Percentiles rank a stretch among this genome's conserved stretches.
Evolutionary conservation across 345 rosid genomes (phyloP).

Genomic region (Triadica sebifera): DNA sequence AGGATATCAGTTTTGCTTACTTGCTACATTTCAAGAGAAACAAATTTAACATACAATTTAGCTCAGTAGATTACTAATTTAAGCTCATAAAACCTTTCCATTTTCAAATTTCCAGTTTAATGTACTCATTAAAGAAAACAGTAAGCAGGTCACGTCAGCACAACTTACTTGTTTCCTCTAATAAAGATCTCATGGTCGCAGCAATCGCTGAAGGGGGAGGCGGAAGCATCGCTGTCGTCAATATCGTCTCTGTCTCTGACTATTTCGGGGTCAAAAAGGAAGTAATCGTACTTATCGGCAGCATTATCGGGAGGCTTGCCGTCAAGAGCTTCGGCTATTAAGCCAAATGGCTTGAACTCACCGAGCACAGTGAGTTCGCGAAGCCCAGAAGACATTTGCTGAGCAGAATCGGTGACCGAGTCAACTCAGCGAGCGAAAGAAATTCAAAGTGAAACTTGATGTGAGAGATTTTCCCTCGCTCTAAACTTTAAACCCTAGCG

Average conservation of each 20-base stretch:
- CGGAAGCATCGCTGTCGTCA: constrained; percentile 32
- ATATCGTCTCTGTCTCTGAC: constrained; percentile 44
- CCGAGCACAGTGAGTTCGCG: constrained; percentile 76
- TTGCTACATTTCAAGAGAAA: no score
- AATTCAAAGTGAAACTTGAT: neutral
- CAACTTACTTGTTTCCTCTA: constrained; percentile 58
- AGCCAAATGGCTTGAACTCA: constrained; percentile 90
- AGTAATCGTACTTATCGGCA: constrained; percentile 61
- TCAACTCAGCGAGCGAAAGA: neutral
- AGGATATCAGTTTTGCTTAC: no score
- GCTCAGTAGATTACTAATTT: no score
- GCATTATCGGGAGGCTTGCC: constrained; percentile 43
- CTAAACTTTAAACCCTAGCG: no score
- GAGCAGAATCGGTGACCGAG: constrained; percentile 15
- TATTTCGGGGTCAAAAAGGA: constrained; percentile 66
- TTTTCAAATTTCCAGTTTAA: no score
- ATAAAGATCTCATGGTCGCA: constrained; percentile 83
- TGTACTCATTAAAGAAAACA: neutral
- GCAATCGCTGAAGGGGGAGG: constrained; percentile 33
- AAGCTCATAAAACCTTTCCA: no score
- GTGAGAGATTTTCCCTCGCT: neutral
- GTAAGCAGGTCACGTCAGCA: no score
- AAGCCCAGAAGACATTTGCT: constrained; percentile 54
- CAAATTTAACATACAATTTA: no score
- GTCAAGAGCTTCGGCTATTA: constrained; percentile 82